Evolutionary conservation across 2,329 filamentous ascomycete genomes (phyloP).

Genomic region (Xylariaceae sp.): DNA sequence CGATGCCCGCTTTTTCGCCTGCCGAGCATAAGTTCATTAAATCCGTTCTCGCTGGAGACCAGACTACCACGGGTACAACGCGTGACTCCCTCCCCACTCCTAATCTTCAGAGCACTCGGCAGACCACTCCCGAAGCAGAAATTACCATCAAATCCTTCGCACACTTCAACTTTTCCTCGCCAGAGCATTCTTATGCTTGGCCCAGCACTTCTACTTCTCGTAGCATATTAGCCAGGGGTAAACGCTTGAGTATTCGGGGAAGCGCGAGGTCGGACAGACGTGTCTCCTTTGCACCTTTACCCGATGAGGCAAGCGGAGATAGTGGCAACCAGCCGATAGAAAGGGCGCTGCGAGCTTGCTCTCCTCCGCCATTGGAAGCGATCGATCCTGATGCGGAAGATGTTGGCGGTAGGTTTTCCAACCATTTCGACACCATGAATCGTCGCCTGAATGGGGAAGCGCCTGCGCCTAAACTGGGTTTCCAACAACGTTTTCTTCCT

Average conservation of each 20-base stretch:
- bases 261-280: constrained; percentile 20
- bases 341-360: constrained; percentile 27
- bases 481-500: constrained; percentile 36
- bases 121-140: constrained; percentile 42
- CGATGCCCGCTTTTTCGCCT: neutral
- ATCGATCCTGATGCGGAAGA: constrained; percentile 31
- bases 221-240: constrained; percentile 21
- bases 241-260: constrained; percentile 12
- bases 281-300: constrained; percentile 34
- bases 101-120: constrained; percentile 28
- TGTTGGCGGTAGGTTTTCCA: constrained; percentile 37
- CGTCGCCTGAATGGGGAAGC: constrained; percentile 25
- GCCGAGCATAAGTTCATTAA: neutral
- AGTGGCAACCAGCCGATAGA: constrained; percentile 9
- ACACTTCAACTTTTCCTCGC: constrained; percentile 49
- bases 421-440: constrained; percentile 47
- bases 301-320: constrained; percentile 24
- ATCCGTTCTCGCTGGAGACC: neutral
- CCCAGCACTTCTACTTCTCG: constrained; percentile 10
- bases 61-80: neutral
- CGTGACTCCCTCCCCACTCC: constrained; percentile 16
- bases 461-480: constrained; percentile 4
- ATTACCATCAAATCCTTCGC: constrained; percentile 50
- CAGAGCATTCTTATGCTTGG: constrained; percentile 30
- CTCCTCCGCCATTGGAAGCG: constrained; percentile 41